Conservation (phyloP, 2,329 filamentous ascomycete species). For the Fusarium caatingaense region DNA sequence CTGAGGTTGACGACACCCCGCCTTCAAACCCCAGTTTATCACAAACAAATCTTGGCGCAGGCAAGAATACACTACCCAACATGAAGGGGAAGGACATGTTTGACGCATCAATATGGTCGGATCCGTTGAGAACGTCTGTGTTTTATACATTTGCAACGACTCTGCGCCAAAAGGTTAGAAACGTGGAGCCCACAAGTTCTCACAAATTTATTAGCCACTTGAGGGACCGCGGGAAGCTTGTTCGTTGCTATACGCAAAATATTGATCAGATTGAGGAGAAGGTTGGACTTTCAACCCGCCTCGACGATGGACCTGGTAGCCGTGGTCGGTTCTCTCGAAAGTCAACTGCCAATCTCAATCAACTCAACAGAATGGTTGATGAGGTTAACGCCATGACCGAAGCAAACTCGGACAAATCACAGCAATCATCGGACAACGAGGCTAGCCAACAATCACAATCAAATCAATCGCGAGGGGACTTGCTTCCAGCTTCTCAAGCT, state of each 20-base stretch:
- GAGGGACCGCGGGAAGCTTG: conserved; percentile 73
- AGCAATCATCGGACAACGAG: conserved; percentile 36
- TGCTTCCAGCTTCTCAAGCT: conserved; percentile 12
- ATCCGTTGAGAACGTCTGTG: conserved; percentile 74
- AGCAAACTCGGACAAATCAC: conserved; percentile 38
- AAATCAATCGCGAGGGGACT: conserved; percentile 30
- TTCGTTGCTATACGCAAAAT: conserved; percentile 80
- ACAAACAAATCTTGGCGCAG: conserved; percentile 50
- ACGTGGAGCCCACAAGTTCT: conserved; percentile 72
- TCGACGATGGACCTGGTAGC: conserved; percentile 71
- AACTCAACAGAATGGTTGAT: conserved; percentile 54
- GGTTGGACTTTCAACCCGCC: conserved; percentile 72
- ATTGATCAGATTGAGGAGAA: conserved; percentile 80
- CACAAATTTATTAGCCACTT: conserved; percentile 77
- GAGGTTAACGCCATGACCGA: conserved; percentile 44
- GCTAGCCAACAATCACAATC: conserved; percentile 32
- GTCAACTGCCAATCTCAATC: conserved; percentile 51
- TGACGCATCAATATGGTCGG: conserved; percentile 76
- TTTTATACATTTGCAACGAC: conserved; percentile 80
- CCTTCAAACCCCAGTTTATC: conserved; percentile 56
- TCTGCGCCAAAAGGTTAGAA: conserved; percentile 70
- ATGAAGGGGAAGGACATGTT: conserved; percentile 79
- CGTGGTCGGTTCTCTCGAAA: conserved; percentile 68
- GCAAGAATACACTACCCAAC: conserved; percentile 61
- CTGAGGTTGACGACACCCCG: conserved; percentile 59